Evolutionary conservation across 192 early-diverging fungal species (phyloP).

Genomic region (Umbelopsis ramanniana): DNA sequence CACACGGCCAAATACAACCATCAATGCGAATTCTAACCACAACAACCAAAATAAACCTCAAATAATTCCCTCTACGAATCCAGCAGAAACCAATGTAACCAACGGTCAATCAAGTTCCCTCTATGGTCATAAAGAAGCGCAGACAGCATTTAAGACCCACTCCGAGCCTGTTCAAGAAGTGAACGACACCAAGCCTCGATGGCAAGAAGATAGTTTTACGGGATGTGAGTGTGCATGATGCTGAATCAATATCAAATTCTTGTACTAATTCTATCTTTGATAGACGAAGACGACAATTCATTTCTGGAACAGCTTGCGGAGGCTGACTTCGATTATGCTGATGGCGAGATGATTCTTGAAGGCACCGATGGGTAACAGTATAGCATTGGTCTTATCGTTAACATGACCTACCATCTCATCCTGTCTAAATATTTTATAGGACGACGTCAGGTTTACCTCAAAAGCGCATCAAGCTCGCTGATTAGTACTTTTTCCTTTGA

Average conservation of each 20-base stretch:
- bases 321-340: not conserved
- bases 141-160: not conserved
- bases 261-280: not conserved
- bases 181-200: not conserved
- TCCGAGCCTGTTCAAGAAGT: not conserved
- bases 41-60: too few relatives aligned
- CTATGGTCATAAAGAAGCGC: not conserved
- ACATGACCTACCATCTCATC: too few relatives aligned
- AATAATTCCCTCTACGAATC: too few relatives aligned
- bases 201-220: conserved; percentile 9
- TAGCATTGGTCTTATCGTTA: too few relatives aligned
- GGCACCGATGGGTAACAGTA: not conserved
- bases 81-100: too few relatives aligned
- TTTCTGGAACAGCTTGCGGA: not conserved
- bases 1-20: not conserved
- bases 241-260: not conserved
- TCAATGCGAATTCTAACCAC: too few relatives aligned
- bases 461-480: not conserved
- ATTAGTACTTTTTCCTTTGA: not conserved
- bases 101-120: not conserved
- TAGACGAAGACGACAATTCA: conserved; percentile 8
- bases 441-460: not conserved
- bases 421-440: not conserved
- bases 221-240: not conserved
- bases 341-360: not conserved